phyloP scores from a whole-genome alignment of 208 protist genomes.

The Trypanosomatidae sp. region DNA sequence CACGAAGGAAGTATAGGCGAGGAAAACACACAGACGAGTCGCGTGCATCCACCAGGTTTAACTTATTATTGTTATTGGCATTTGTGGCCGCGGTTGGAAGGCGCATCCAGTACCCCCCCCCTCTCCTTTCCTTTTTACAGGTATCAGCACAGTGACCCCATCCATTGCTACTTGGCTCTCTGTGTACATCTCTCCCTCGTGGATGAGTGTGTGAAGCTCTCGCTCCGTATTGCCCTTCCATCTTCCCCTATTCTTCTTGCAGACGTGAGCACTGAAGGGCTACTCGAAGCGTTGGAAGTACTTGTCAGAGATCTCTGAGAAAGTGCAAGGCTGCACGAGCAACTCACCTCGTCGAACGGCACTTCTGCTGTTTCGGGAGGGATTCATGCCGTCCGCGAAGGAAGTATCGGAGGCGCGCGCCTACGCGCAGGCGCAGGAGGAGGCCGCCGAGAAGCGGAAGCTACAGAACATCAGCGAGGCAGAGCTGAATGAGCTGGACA shows the following conservation, averaged over 20 bases:
- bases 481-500: slow-evolving; percentile 72
- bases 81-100: not conserved
- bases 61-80: not conserved
- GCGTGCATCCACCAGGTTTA: not conserved
- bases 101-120: not conserved
- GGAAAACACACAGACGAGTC: not conserved
- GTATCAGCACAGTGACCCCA: not conserved
- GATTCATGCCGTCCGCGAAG: slow-evolving; percentile 29
- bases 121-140: not conserved
- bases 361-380: not conserved
- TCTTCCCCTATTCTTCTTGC: not conserved
- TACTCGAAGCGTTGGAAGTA: not conserved
- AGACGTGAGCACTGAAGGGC: not conserved
- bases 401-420: slow-evolving; percentile 29
- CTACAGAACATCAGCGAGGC: slow-evolving; percentile 44
- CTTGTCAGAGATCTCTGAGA: not conserved
- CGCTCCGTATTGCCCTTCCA: not conserved
- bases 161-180: not conserved
- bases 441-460: slow-evolving; percentile 23
- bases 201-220: not conserved
- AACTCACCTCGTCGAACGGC: not conserved
- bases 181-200: not conserved
- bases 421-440: slow-evolving; percentile 22
- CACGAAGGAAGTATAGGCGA: not conserved
- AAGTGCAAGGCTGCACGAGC: not conserved